Base-by-base conservation (phyloP, 2,329 filamentous ascomycete species). In the Aspergillaceae sp. region DNA sequence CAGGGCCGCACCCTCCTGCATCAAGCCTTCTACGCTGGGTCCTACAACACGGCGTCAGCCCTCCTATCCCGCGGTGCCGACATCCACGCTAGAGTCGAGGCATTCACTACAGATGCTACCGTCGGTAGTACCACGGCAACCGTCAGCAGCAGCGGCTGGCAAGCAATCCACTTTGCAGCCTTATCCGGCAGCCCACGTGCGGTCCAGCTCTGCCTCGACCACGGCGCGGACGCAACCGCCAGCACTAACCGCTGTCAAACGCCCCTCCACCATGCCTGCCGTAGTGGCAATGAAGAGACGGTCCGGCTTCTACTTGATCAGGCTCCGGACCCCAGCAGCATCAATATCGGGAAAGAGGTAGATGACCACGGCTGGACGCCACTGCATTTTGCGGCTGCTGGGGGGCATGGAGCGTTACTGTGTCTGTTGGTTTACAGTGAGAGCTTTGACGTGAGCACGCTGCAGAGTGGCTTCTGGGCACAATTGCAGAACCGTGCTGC, bases 221-320 rank as follows among this genome's bases (percentile, higher is more conserved):
- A 34, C 28, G 28, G 36, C 8, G 43, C 43, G 10, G 27, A 33
- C 7, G 43, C 10, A 7, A 27, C 40, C 32, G 11, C 5, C 7
- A 11, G 32, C 1, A 43, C 40, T 5, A 4, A 42, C 19, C n/a
- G 26, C 7, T 28, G 41, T 6, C 32, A 43, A 27, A 47, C 45
- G n/a, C 45, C 45, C 3, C 28, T 43, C 7, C 45, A 47, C 11
- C 45, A 43, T 43, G 45, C 45, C 5, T 43, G 45, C 33, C 40
- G 35, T 5, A n/a, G 29, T 7, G 40, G 40, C 4, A 34, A 38
- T 11, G 45, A 10, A 32, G 45, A 47, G 5, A 43, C 32, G 5
- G 45, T 47, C 33, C 32, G 40, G 34, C 8, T 43, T 11, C 41
- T 47, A 11, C 19, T 47, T 26, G 30, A 38, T 9, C n/a, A 43